Evolutionary conservation across 148 eudicot genomes (phyloP).

Genomic region (Rhododendron mucronatum): DNA sequence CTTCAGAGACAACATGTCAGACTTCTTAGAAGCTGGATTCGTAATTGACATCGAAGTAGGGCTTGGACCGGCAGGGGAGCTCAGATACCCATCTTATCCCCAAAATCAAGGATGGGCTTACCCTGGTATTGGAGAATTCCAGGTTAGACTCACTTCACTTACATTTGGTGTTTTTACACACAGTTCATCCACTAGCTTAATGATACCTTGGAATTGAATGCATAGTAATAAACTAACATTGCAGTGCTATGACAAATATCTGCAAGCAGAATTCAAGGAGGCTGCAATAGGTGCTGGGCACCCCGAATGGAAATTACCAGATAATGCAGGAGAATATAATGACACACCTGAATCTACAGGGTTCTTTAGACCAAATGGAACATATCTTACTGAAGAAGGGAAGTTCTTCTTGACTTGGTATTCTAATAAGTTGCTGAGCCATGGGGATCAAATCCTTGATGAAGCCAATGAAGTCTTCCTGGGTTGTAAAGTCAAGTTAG

Average conservation of each 20-base stretch:
- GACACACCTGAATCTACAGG: conserved; percentile 55
- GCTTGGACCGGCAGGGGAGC: conserved; percentile 85
- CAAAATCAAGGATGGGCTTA: conserved; percentile 64
- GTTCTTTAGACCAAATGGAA: conserved; percentile 58
- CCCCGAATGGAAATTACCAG: conserved; percentile 65
- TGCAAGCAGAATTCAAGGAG: conserved; percentile 59
- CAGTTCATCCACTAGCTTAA: not conserved
- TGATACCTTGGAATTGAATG: not conserved
- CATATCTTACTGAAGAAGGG: conserved; percentile 56
- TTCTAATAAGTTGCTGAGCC: conserved; percentile 63
- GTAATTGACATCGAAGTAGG: conserved; percentile 85
- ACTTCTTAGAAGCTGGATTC: conserved; percentile 47
- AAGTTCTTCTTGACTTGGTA: conserved; percentile 89
- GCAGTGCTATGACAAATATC: conserved; percentile 88
- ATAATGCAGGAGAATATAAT: conserved; percentile 70
- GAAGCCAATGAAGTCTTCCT: conserved; percentile 70
- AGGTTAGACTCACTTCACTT: conserved; percentile 33
- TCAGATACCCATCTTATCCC: conserved; percentile 78
- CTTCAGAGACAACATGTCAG: conserved; percentile 66
- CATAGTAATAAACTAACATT: not conserved
- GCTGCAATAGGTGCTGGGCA: conserved; percentile 62
- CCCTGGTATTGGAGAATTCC: conserved; percentile 92
- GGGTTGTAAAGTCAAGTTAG: conserved; percentile 65
- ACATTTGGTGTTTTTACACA: not conserved
- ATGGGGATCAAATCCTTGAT: conserved; percentile 84